Percentiles rank a stretch among this genome's conserved stretches.
These are phyloP conservation scores for Termitomyces sp. DNA, from an alignment of 768 basidiomycete genomes.

Conservation along the genomic window DNA sequence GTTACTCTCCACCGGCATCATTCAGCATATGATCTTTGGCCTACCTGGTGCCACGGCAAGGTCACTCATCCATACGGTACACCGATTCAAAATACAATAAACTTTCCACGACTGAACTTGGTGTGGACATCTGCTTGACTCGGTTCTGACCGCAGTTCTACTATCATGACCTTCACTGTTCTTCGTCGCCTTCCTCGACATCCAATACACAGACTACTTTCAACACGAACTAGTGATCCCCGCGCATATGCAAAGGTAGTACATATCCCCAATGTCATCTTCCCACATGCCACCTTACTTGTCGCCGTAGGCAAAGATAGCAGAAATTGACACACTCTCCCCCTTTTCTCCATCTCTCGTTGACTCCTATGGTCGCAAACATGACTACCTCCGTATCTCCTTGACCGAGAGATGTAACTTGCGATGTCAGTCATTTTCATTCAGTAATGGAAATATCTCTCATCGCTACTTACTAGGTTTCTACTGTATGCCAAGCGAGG, in stretches of 20 bases:
- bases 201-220: conserved; percentile 7
- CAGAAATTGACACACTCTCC: conserved; percentile 43
- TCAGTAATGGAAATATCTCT: background rate
- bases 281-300: background rate
- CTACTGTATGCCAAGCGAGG: conserved; percentile 88
- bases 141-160: conserved; percentile 1
- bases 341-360: conserved; percentile 52
- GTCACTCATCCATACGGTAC: too few species aligned
- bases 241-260: conserved; percentile 18
- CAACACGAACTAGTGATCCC: conserved; percentile 11
- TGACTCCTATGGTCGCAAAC: conserved; percentile 66
- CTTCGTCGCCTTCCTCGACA: background rate
- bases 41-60: too few species aligned
- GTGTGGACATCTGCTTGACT: too few species aligned
- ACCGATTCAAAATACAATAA: too few species aligned
- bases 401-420: conserved; percentile 87
- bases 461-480: conserved; percentile 59
- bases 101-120: too few species aligned
- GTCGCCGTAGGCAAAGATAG: conserved; percentile 50
- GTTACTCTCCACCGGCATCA: too few species aligned
- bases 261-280: background rate
- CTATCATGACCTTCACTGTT: conserved; percentile 7
- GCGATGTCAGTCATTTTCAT: conserved; percentile 50
- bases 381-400: conserved; percentile 87
- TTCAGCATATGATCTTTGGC: too few species aligned